Percentiles rank a stretch among this genome's conserved stretches.
Conservation (phyloP, 2,329 filamentous ascomycete genomes). For the Monosporascus ibericus region DNA sequence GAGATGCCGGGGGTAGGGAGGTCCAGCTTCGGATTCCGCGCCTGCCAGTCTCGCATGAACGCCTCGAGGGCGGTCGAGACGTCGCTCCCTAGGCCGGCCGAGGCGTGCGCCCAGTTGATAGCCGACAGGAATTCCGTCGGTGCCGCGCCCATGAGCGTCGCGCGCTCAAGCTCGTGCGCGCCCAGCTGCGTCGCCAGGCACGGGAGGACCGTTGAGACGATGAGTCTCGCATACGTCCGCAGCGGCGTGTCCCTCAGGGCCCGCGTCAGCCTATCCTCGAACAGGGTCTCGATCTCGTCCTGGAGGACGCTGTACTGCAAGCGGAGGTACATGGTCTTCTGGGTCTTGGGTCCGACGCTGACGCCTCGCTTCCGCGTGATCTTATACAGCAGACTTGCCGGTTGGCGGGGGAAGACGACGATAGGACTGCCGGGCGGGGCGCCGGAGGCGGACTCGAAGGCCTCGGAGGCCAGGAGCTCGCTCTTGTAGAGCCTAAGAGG, state of each 20-base stretch:
- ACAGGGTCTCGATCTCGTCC: constrained; percentile 57
- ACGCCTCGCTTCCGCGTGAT: constrained; percentile 51
- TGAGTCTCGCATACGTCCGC: constrained; percentile 39
- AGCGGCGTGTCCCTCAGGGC: constrained; percentile 35
- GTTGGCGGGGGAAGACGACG: constrained; percentile 73
- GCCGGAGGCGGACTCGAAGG: constrained; percentile 60
- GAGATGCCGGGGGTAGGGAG: constrained; percentile 27
- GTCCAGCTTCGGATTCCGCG: constrained; percentile 24
- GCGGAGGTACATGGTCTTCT: constrained; percentile 56
- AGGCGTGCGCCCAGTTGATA: constrained; percentile 42
- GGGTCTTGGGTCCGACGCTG: constrained; percentile 23
- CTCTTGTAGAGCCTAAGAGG: constrained; percentile 71
- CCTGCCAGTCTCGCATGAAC: constrained; percentile 34
- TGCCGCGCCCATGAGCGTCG: constrained; percentile 46
- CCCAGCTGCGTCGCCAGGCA: constrained; percentile 39
- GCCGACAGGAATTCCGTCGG: constrained; percentile 41
- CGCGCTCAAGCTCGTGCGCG: constrained; percentile 49
- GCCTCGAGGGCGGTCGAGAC: constrained; percentile 21
- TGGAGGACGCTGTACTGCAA: constrained; percentile 72
- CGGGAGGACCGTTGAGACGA: constrained; percentile 37
- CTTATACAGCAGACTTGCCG: constrained; percentile 74
- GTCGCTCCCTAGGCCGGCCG: constrained; percentile 43
- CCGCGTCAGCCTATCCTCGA: constrained; percentile 37
- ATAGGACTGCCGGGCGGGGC: constrained; percentile 45
- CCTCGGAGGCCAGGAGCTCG: constrained; percentile 61